A percentile compares a stretch with the other conserved stretches of the same genome.
Evolutionary conservation across 2,329 filamentous ascomycete genomes (phyloP).

Genomic region (Pseudonectria foliicola): DNA sequence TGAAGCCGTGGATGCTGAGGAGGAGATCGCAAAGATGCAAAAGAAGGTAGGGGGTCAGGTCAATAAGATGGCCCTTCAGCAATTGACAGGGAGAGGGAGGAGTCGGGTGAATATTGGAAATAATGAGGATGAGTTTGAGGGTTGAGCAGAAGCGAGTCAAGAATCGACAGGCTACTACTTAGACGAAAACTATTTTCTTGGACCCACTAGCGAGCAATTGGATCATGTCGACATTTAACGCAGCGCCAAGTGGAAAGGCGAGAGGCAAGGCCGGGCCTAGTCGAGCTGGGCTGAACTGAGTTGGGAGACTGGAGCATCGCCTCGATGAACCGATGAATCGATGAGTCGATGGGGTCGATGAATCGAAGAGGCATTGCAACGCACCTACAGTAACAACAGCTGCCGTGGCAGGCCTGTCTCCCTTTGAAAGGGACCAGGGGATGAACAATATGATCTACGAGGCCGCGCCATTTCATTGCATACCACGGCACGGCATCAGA

Average conservation of each 20-base stretch:
- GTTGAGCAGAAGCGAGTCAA: slow-evolving; percentile 15
- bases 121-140: slow-evolving; percentile 51
- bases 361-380: too few species aligned
- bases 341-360: too few species aligned
- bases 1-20: slow-evolving; percentile 85
- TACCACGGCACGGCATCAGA: too few species aligned
- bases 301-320: slow-evolving; percentile 2
- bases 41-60: slow-evolving; percentile 88
- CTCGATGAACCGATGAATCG: too few species aligned
- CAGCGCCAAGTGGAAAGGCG: background rate
- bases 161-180: slow-evolving; percentile 9
- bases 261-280: slow-evolving; percentile 11
- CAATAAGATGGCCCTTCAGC: slow-evolving; percentile 84
- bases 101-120: slow-evolving; percentile 84
- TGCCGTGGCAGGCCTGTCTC: slow-evolving; percentile 3
- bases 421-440: slow-evolving; percentile 21
- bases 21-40: slow-evolving; percentile 95
- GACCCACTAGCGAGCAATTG: too few species aligned
- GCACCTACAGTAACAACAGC: too few species aligned
- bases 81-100: slow-evolving; percentile 74
- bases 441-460: slow-evolving; percentile 8
- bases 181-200: background rate
- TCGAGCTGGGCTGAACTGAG: slow-evolving; percentile 13
- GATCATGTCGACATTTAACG: background rate
- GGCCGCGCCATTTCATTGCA: too few species aligned